phyloP scores from a whole-genome alignment of 2,329 filamentous ascomycete genomes.

The Microthyrium microscopicum region DNA sequence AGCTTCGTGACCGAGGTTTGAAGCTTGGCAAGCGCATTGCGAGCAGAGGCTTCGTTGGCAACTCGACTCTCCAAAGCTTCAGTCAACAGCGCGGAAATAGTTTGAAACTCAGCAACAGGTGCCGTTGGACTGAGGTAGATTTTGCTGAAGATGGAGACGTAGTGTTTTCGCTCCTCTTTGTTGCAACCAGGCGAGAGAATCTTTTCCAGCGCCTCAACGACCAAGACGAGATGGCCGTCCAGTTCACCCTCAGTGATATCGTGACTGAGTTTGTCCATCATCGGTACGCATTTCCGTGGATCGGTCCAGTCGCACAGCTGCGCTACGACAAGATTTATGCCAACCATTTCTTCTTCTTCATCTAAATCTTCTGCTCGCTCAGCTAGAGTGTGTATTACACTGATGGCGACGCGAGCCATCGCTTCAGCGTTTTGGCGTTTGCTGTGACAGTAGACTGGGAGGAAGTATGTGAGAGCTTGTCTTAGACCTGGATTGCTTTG shows the following conservation, averaged over 20 bases:
- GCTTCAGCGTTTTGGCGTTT: constrained; percentile 65
- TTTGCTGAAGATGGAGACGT: constrained; percentile 66
- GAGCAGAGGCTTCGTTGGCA: constrained; percentile 34
- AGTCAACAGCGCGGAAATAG: constrained; percentile 27
- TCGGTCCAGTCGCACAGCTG: constrained; percentile 93
- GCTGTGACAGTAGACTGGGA: constrained; percentile 87
- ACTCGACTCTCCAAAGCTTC: constrained; percentile 32
- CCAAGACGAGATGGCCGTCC: constrained; percentile 66
- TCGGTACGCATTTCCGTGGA: constrained; percentile 51
- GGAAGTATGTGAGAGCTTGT: constrained; percentile 81
- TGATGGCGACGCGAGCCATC: constrained; percentile 59
- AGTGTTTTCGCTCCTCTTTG: constrained; percentile 73
- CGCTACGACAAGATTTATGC: constrained; percentile 58
- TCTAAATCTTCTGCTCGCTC: constrained; percentile 45
- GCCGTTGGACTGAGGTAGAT: constrained; percentile 58
- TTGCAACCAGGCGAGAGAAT: constrained; percentile 45
- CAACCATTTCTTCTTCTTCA: constrained; percentile 54
- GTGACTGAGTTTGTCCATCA: constrained; percentile 30
- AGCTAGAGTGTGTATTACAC: constrained; percentile 55
- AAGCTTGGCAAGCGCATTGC: constrained; percentile 39
- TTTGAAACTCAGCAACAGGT: constrained; percentile 16
- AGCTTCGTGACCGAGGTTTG: constrained; percentile 34
- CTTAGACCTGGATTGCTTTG: constrained; percentile 64
- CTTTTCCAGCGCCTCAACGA: constrained; percentile 59
- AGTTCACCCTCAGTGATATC: constrained; percentile 52